Evolutionary conservation across 352 stramenopile genomes (phyloP), one percentile per base, ranked within the genome.

Genomic region (Globisporangium camurandrum): DNA sequence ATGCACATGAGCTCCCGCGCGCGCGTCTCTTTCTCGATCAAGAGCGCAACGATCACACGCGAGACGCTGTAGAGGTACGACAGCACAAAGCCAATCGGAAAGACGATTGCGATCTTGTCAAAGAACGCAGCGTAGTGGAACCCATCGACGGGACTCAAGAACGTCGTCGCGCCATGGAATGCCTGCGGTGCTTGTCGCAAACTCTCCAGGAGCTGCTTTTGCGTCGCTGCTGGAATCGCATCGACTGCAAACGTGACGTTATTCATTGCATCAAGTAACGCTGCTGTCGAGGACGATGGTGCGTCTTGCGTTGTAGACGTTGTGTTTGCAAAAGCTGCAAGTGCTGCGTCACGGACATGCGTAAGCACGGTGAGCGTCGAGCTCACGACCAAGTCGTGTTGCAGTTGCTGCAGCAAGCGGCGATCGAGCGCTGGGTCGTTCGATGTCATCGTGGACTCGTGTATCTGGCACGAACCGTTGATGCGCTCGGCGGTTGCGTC

Each of bases 51-150:
- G 37, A 97, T 73, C 6, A 97, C 71, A 24, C 87, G 71, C 19
- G 88, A 96, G 24, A 97, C 73, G n/a, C 83, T 79, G 61, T 96
- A 97, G 14, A 98, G 46, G 44, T 97, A 97, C 19, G 89, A 90
- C 22, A 98, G 51, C 27, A 97, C 74, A 46, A 97, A 97, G 28
- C 93, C 86, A 14, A 98, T 71, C 0, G 84, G 66, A 33, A 96
- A 93, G 9, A 95, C 69, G 30, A 81, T 54, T 2, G 56, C 52
- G 6, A 95, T 69, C 46, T 89, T 83, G 53, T 68, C 65, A 55
- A 89, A 96, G 57, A 96, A 96, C 30, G 62, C 63, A 3, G 74
- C 66, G 40, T 76, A 81, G 11, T 66, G 64, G 46, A 83, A 92
- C 7, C 56, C 54, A 9, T 70, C 56, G 19, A 70, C 79, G 11